Evolutionary conservation across 306 rosid species (phyloP), one percentile per base, ranked within the genome.

Genomic region (Malus sieversii): DNA sequence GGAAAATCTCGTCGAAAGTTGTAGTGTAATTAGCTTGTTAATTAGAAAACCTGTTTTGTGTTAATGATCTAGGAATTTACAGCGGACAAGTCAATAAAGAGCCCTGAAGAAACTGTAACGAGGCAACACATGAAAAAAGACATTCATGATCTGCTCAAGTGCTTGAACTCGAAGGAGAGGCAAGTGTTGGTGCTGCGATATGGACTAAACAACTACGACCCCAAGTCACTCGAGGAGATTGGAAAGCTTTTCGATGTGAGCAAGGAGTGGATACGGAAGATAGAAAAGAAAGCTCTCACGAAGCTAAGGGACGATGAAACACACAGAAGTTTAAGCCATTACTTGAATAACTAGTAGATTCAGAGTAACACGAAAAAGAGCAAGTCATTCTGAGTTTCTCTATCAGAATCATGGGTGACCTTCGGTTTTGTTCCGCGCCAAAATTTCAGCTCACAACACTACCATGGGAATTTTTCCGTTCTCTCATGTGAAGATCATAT

Each of bases 221-320:
- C 96, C 59, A 87, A 78, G 81, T 92, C 98, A 25, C 96, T 90
- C 11, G 92, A 87, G 71, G 91, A 92, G 45, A 87, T 87, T 27
- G 96, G 98, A 70, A 92, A 65, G 79, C 83, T 81, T 72, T 86
- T 86, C 77, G 75, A 67, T 35, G 90, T 95, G 78, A 83, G 88
- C 83, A 82, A 84, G 84, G 87, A 89, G 59, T 86, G 98, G 95
- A 86, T 92, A 76, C 83, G 97, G 68, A 90, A 71, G 83, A 79
- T 92, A 68, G 97, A 90, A 82, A 87, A 84, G 86, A 88, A 86
- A 46, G 97, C 96, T 70, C 84, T 90, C 30, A 70, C 84, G 33
- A 85, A 89, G 86, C 84, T 92, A 35, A 79, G 81, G 77, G 65
- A 66, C 44, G 86, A 90, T 82, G 82, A 84, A 16, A 82, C 80